Base-by-base conservation (phyloP, 2,329 filamentous ascomycete genomes). In the Stromatinia cepivora region DNA sequence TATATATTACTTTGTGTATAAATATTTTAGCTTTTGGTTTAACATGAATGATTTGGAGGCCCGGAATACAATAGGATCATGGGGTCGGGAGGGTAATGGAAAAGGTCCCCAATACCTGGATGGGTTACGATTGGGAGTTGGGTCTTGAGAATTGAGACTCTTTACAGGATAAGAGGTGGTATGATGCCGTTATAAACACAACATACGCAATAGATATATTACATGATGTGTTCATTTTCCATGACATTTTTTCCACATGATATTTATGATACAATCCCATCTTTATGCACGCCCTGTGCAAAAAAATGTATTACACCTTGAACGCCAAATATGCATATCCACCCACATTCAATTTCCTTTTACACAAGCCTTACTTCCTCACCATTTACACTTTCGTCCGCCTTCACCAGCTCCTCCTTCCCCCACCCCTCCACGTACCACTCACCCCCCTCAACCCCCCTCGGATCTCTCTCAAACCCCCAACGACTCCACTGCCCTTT, bases 401-500 rank as follows among this genome's bases (percentile, higher is more conserved):
- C 39, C 22, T 36, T 64, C 5, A 25, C 34, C 28, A 39, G 45
- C 42, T 36, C 65, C 15, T 25, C 34, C 46, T 28, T 20, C 31
- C 39, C 71, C 58, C 75, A 71, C 69, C 62, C 42, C 31, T 66
- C 63, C 22, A 61, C 59, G 25, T 25, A 64, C 46, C 64, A 63
- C 54, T 70, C 45, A 8, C 67, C 45, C 7, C 50, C 67, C 10
- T 56, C 59, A 22, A 69, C 1, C 45, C 59, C 63, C 68, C 28
- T 64, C 25, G 34, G 45, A 48, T 62, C 56, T 42, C 34, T 20
- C 75, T 77, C 69, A 46, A 62, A 66, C 0, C 66, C 66, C 67
- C 67, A 69, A 1, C 56, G 54, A 25, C 66, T 31, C 66, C 61
- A 57, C 25, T 11, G 10, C 64, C 50, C 79, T 71, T 82, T 81